Base-by-base conservation (phyloP, 2,329 filamentous ascomycete genomes). In the Phyllachora maydis region DNA sequence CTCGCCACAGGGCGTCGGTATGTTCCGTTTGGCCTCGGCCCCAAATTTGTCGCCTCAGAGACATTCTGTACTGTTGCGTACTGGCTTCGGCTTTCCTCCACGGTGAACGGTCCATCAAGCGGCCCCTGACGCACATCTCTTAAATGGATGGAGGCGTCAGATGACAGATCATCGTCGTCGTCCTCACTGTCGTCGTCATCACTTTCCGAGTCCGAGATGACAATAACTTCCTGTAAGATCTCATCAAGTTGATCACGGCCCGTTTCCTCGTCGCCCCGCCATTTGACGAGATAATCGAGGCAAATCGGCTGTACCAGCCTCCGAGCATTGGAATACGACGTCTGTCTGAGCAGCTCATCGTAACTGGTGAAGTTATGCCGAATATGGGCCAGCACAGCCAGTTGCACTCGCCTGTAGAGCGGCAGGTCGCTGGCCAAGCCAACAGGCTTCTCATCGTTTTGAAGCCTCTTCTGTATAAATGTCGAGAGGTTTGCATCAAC, bases 231-330 rank as follows among this genome's bases (percentile, higher is more conserved):
- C 23, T 64, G 56, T 16, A 73, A 49, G 27, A 73, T 70, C 38
- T 73, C 66, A 28, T 73, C 67, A 10, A 73, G 53, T 39, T 72
- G 64, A 35, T 74, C 67, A 23, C 67, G 61, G 14, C 68, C 68
- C 11, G 60, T 72, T 40, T 74, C 68, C 41, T 74, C 68, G 34
- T 74, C 68, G 26, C 68, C 68, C 48, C 68, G 66, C 68, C 68
- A 74, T 59, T 72, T 72, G 52, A 72, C 60, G 41, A 74, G 59
- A 25, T 66, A 52, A 33, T 72, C 67, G 21, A 73, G 49, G 31
- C 68, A 73, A 9, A 66, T 47, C 16, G 54, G 44, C 34, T 72
- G 64, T 21, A 72, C 65, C 19, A 56, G 56, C 44, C 59, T 69
- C 30, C 68, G 54, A 24, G 67, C 65, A 36, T 64, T 65, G 23